phyloP scores from a whole-genome alignment of 2,329 filamentous ascomycete species.

The Colletotrichum graminicola region DNA sequence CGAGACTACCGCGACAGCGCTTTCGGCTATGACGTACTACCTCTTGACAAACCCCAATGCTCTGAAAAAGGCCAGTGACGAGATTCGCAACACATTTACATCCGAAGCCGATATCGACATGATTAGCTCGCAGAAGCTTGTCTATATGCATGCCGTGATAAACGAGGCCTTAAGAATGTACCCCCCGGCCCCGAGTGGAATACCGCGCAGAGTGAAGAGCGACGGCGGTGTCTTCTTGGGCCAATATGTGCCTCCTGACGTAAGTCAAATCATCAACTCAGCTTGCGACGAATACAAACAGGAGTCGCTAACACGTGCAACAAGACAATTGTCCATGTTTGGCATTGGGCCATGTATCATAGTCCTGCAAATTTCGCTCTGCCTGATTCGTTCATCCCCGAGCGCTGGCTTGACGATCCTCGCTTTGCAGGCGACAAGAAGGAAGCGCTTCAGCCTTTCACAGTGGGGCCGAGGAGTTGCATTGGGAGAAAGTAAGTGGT shows the following conservation, averaged over 20 bases:
- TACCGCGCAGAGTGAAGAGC: constrained; percentile 1
- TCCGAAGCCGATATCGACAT: constrained; percentile 50
- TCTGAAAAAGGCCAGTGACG: constrained; percentile 47
- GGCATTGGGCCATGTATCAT: constrained; percentile 50
- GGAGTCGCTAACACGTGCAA: not conserved
- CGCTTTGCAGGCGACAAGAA: constrained; percentile 51
- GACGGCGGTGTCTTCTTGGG: constrained; percentile 50
- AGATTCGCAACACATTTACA: constrained; percentile 52
- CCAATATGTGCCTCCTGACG: constrained; percentile 49
- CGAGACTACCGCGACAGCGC: constrained; percentile 32
- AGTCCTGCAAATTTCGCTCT: constrained; percentile 48
- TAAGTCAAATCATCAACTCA: constrained; percentile 39
- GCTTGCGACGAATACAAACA: not conserved
- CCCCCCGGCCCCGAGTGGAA: constrained; percentile 43
- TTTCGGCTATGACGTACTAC: constrained; percentile 26
- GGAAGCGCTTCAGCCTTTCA: constrained; percentile 61
- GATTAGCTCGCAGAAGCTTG: constrained; percentile 45
- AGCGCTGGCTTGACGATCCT: constrained; percentile 55
- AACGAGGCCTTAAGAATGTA: constrained; percentile 56
- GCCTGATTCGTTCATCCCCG: constrained; percentile 56
- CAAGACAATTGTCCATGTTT: constrained; percentile 39
- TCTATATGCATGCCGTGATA: constrained; percentile 53
- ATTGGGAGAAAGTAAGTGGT: constrained; percentile 61
- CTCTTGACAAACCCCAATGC: not conserved
- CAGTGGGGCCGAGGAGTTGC: constrained; percentile 62